Evolutionary conservation across 2,329 filamentous ascomycete species (phyloP), one percentile per base, ranked within the genome.

Genomic region (Fusarium torreyae): DNA sequence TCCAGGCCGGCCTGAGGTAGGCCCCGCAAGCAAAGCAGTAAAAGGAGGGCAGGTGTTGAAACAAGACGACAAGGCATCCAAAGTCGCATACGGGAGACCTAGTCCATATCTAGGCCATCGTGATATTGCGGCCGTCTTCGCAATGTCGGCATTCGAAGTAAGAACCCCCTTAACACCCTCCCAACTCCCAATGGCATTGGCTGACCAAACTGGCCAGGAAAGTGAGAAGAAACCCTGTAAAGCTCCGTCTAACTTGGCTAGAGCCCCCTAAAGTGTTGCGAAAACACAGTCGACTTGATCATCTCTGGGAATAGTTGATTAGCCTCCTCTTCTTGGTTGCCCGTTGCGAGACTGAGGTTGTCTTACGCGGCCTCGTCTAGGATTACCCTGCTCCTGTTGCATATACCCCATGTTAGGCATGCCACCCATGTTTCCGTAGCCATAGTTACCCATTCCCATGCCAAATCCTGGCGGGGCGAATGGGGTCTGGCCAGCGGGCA

Each of bases 351-450:
- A 55, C 48, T 56, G 52, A 51, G 59, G 40, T 59, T 46, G 44
- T 78, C 86, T 82, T 85, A 88, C 87, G 75, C 88, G 85, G 78
- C 88, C 88, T 71, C 88, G 85, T 77, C 88, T 81, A 68, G 80
- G 77, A 77, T 86, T 88, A 69, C 82, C 82, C 71, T 87, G 86
- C 70, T 87, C 86, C 74, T 89, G 86, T 68, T 84, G 69, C 74
- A 78, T 76, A 72, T 86, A 88, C 18, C 81, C 83, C 79, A 86
- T 82, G 57, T 82, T 83, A 63, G 82, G 84, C 79, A 85, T 82
- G 22, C 80, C 78, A 53, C 75, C 77, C 76, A 83, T 81, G 54
- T 81, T 83, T 49, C 80, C 78, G 68, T 85, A 86, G 20, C 79
- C 80, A 57, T 84, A 83, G 18, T 79, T 81, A 36, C 78, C 80